Percentiles rank a stretch among this genome's conserved stretches.
These are phyloP conservation scores for Crithidia expoeki DNA, from an alignment of 208 protist genomes.

Conservation along the genomic window DNA sequence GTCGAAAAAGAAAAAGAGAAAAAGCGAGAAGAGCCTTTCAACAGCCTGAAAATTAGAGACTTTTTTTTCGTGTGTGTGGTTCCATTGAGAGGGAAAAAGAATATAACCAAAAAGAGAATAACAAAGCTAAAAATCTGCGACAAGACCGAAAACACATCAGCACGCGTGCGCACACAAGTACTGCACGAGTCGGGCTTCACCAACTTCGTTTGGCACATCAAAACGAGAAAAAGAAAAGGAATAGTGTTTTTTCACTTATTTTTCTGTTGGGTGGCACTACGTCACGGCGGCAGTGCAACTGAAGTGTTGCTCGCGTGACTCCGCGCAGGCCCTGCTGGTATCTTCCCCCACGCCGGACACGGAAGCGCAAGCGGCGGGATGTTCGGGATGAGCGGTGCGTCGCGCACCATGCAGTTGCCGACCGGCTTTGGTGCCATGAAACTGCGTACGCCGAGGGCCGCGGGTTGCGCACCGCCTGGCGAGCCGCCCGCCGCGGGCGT, in stretches of 20 bases:
- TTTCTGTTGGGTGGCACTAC: too few species aligned
- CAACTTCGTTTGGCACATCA: too few species aligned
- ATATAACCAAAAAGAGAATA: slow-evolving; percentile 8
- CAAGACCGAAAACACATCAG: background rate
- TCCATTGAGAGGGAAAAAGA: slow-evolving; percentile 15
- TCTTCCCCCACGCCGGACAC: slow-evolving; percentile 43
- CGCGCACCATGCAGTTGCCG: slow-evolving; percentile 39
- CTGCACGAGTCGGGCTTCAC: too few species aligned
- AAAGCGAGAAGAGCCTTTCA: background rate
- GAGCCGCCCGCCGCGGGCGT: slow-evolving; percentile 22
- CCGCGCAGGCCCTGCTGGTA: slow-evolving; percentile 14
- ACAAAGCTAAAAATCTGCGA: background rate
- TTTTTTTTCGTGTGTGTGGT: slow-evolving; percentile 12
- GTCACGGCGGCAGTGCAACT: background rate
- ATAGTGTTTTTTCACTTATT: too few species aligned
- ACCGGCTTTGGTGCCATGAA: slow-evolving; percentile 43
- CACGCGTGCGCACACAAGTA: background rate
- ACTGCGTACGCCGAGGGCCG: slow-evolving; percentile 38
- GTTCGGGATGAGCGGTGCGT: slow-evolving; percentile 27
- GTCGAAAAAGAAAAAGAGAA: background rate
- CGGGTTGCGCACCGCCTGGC: slow-evolving; percentile 18
- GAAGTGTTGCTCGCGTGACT: background rate
- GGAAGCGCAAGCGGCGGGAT: slow-evolving; percentile 44
- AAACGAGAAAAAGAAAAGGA: too few species aligned
- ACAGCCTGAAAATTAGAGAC: background rate